Percentiles rank a stretch among this genome's conserved stretches.
Conservation (phyloP, 768 basidiomycete genomes). For the Mycena metata region DNA sequence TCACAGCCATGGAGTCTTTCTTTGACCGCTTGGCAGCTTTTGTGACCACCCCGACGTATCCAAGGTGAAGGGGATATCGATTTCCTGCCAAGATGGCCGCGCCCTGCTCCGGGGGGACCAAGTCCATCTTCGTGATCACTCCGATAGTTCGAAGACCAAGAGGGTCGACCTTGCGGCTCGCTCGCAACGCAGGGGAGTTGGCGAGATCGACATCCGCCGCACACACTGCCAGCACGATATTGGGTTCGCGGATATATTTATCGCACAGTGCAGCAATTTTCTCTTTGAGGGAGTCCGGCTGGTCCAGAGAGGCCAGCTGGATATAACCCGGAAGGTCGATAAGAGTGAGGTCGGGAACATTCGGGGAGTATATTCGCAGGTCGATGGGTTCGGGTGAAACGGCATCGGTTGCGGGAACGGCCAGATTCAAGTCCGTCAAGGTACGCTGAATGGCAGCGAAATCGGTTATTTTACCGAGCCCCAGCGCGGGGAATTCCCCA, state of each 20-base stretch:
- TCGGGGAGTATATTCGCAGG: slow-evolving; percentile 94
- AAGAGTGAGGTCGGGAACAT: slow-evolving; percentile 96
- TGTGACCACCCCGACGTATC: slow-evolving; percentile 96
- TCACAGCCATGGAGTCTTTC: slow-evolving; percentile 62
- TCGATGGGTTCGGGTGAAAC: slow-evolving; percentile 97
- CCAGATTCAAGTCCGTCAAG: slow-evolving; percentile 93
- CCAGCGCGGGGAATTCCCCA: slow-evolving; percentile 93
- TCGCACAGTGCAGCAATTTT: slow-evolving; percentile 93
- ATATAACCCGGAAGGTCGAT: slow-evolving; percentile 99
- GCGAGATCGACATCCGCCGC: slow-evolving; percentile 99
- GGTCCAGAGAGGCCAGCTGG: slow-evolving; percentile 94
- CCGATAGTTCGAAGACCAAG: slow-evolving; percentile 96
- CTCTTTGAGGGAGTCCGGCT: slow-evolving; percentile 94
- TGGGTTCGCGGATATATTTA: slow-evolving; percentile 99
- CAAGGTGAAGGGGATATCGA: slow-evolving; percentile 96
- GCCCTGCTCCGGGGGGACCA: slow-evolving; percentile 89
- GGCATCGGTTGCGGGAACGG: slow-evolving; percentile 90
- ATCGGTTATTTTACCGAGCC: slow-evolving; percentile 89
- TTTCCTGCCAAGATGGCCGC: slow-evolving; percentile 87
- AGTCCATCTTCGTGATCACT: slow-evolving; percentile 99
- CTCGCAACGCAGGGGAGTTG: slow-evolving; percentile 95
- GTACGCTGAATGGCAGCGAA: slow-evolving; percentile 94
- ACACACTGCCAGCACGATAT: slow-evolving; percentile 98
- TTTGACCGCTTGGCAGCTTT: slow-evolving; percentile 75
- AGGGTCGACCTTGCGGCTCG: slow-evolving; percentile 94